These are phyloP conservation scores for Pyrenophora graminea DNA, from an alignment of 2,329 filamentous ascomycete species.

Conservation along the genomic window DNA sequence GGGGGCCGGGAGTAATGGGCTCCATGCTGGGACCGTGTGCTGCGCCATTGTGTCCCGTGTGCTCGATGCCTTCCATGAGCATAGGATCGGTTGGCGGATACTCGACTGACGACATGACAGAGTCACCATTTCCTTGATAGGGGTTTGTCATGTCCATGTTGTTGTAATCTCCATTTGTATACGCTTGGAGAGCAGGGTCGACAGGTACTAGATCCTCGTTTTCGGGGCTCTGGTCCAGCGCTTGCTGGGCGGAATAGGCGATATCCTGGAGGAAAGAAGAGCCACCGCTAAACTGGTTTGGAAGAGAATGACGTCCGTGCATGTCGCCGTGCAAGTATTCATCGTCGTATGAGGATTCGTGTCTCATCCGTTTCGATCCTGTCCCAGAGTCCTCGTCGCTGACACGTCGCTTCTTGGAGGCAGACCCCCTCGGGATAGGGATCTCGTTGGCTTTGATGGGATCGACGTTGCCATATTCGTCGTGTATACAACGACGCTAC, in stretches of 20 bases:
- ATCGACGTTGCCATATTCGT: constrained; percentile 67
- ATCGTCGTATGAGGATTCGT: constrained; percentile 31
- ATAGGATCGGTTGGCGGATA: constrained; percentile 22
- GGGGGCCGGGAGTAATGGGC: constrained; percentile 35
- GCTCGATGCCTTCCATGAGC: constrained; percentile 23
- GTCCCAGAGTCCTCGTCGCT: constrained; percentile 36
- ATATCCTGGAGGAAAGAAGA: constrained; percentile 32
- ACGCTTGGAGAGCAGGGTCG: constrained; percentile 35
- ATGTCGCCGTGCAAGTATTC: constrained; percentile 29
- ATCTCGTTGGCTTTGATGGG: constrained; percentile 66
- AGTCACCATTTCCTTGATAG: constrained; percentile 29
- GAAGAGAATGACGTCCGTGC: constrained; percentile 30
- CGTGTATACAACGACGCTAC: constrained; percentile 69
- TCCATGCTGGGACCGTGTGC: constrained; percentile 28
- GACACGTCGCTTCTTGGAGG: constrained; percentile 58
- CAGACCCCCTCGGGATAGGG: constrained; percentile 62
- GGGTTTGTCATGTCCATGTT: constrained; percentile 17
- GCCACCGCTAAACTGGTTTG: constrained; percentile 25
- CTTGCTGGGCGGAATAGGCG: constrained; percentile 38
- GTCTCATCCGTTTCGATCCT: constrained; percentile 33
- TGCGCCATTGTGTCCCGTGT: constrained; percentile 14
- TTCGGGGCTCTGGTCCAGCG: constrained; percentile 22
- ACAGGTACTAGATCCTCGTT: constrained; percentile 36
- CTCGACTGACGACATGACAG: constrained; percentile 43
- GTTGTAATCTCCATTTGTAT: constrained; percentile 23